Conservation (phyloP, 208 protist species). For the Acanthamoeba castellanii region DNA sequence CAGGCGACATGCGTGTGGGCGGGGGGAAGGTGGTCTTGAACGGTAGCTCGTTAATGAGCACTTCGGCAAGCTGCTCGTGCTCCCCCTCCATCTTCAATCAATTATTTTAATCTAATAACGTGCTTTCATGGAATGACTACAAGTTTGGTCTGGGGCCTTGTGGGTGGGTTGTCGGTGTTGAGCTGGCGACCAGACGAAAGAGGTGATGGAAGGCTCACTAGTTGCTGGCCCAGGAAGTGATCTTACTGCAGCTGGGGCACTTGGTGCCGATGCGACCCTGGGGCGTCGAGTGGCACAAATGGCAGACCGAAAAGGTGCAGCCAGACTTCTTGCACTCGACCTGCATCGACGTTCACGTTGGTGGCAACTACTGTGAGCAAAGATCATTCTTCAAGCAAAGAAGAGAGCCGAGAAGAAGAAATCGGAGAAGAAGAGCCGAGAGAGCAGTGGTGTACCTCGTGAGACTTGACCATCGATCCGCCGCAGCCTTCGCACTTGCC, state of each 20-base stretch:
- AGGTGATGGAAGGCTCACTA: too few species aligned
- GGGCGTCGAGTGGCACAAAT: background rate
- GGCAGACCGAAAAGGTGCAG: background rate
- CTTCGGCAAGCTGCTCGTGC: background rate
- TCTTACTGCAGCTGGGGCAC: conserved; percentile 33
- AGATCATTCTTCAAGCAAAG: background rate
- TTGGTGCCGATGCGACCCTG: conserved; percentile 11
- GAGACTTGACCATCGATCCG: background rate
- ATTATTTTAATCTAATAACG: too few species aligned
- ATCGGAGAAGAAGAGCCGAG: too few species aligned
- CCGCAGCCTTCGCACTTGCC: conserved; percentile 9
- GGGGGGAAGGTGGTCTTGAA: conserved; percentile 21
- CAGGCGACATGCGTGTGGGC: background rate
- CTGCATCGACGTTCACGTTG: background rate
- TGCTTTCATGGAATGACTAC: too few species aligned
- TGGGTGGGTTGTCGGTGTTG: too few species aligned
- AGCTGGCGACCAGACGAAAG: too few species aligned
- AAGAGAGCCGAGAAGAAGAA: background rate
- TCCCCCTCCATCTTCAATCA: background rate
- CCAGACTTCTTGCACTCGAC: background rate
- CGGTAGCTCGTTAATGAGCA: background rate
- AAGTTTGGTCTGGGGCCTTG: too few species aligned
- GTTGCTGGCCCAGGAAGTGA: background rate
- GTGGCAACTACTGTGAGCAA: too few species aligned
- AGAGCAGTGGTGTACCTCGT: background rate